Percentiles rank a stretch among this genome's conserved stretches.
phyloP scores from a whole-genome alignment of 1,284 basidiomycete species.

The Marasmius oreades region DNA sequence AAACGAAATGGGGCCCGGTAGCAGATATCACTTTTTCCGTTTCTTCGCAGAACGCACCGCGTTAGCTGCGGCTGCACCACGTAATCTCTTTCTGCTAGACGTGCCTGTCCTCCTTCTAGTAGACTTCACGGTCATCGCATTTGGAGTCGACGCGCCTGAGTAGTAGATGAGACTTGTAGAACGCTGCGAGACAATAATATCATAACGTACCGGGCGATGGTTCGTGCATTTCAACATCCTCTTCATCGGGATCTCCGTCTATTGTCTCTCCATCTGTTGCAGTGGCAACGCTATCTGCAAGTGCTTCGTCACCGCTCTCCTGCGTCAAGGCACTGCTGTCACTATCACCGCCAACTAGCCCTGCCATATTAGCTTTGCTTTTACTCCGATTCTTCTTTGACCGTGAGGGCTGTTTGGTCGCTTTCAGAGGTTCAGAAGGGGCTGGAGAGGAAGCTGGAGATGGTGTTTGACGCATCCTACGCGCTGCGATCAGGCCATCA shows the following conservation, averaged over 20 bases:
- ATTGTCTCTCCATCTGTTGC: slow-evolving; percentile 70
- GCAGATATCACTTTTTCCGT: background rate
- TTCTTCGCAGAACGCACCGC: background rate
- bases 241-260: slow-evolving; percentile 47
- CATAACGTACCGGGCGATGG: slow-evolving; percentile 48
- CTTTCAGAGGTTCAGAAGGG: slow-evolving; percentile 44
- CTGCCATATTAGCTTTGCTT: slow-evolving; percentile 54
- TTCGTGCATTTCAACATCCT: slow-evolving; percentile 53
- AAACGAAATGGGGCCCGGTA: too few relatives aligned
- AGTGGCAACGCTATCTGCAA: slow-evolving; percentile 60
- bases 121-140: slow-evolving; percentile 4
- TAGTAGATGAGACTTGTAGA: background rate
- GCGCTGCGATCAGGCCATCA: slow-evolving; percentile 53
- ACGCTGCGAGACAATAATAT: background rate
- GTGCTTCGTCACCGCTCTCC: slow-evolving; percentile 71
- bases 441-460: slow-evolving; percentile 52
- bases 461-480: slow-evolving; percentile 61
- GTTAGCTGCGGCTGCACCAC: background rate
- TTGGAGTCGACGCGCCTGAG: slow-evolving; percentile 11
- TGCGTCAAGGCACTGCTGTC: slow-evolving; percentile 77
- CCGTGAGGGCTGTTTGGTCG: slow-evolving; percentile 26
- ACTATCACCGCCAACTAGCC: slow-evolving; percentile 70
- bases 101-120: background rate
- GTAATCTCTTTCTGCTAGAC: background rate
- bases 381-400: slow-evolving; percentile 24